phyloP scores from a whole-genome alignment of 1,139 yeast species.

The Saccharomyces hybrid region DNA sequence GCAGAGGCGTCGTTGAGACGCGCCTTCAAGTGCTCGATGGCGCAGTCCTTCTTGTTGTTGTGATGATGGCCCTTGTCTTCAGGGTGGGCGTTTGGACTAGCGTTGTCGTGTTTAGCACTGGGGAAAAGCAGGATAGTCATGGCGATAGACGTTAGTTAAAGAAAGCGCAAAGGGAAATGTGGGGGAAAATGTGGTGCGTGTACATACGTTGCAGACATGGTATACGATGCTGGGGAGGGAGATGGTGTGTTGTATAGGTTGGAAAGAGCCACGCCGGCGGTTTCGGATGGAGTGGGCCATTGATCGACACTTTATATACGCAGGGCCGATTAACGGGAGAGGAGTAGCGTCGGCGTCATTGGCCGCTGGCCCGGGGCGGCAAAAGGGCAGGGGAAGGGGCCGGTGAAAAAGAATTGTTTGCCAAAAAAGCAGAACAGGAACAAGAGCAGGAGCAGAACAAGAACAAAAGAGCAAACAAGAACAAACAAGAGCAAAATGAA shows the following conservation, averaged over 20 bases:
- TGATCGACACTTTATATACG: slow-evolving; percentile 1
- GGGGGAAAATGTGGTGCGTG: background rate
- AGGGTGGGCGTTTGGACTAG: background rate
- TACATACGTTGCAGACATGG: background rate
- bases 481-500: background rate
- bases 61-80: background rate
- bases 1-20: background rate
- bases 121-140: background rate
- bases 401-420: background rate
- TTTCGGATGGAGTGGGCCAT: background rate
- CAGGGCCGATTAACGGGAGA: background rate
- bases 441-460: background rate
- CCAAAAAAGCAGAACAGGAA: background rate
- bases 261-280: background rate
- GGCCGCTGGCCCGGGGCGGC: slow-evolving; percentile 1
- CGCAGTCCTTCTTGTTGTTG: slow-evolving; percentile 1
- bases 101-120: slow-evolving; percentile 1
- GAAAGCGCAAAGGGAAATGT: background rate
- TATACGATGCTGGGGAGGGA: background rate
- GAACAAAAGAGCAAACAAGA: background rate
- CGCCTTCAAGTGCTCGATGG: background rate
- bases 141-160: background rate
- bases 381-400: background rate
- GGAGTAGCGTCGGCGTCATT: background rate
- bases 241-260: background rate